Conservation (phyloP, 73 alveolate species). For the Paramecium pentaurelia region DNA sequence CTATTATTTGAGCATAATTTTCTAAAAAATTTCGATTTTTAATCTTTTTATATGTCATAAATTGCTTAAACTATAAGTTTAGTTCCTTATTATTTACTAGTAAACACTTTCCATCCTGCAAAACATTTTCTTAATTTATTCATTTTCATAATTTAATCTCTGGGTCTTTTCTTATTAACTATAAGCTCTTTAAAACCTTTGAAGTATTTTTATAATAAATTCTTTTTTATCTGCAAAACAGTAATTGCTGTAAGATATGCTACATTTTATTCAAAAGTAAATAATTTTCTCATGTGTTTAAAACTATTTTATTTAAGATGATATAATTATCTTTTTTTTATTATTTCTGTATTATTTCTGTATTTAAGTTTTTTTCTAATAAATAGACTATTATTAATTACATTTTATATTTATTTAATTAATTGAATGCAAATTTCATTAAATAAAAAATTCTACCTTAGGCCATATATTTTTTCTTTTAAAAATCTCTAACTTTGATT, state of each 20-base stretch:
- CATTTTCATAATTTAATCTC: constrained; percentile 3
- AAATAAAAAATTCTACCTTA: neutral
- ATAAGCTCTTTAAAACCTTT: constrained; percentile 5
- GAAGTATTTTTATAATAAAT: neutral
- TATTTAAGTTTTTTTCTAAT: neutral
- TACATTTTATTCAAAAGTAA: neutral
- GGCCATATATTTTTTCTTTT: constrained; percentile 6
- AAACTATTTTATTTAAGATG: neutral
- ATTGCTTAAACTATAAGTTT: neutral
- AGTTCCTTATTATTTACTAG: neutral
- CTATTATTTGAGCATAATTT: neutral
- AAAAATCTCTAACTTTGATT: constrained; percentile 11
- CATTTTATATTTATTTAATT: neutral
- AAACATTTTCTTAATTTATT: neutral
- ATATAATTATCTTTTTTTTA: neutral
- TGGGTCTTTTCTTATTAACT: neutral
- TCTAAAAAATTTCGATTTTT: neutral
- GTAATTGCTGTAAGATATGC: constrained; percentile 10
- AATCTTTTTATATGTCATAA: neutral
- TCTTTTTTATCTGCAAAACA: neutral
- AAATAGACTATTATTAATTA: neutral
- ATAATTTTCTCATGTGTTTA: constrained; percentile 1
- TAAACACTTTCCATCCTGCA: neutral
- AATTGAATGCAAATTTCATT: neutral
- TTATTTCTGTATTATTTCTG: neutral